phyloP scores from a whole-genome alignment of 1,139 yeast species.

The Zygoascus hellenicus region DNA sequence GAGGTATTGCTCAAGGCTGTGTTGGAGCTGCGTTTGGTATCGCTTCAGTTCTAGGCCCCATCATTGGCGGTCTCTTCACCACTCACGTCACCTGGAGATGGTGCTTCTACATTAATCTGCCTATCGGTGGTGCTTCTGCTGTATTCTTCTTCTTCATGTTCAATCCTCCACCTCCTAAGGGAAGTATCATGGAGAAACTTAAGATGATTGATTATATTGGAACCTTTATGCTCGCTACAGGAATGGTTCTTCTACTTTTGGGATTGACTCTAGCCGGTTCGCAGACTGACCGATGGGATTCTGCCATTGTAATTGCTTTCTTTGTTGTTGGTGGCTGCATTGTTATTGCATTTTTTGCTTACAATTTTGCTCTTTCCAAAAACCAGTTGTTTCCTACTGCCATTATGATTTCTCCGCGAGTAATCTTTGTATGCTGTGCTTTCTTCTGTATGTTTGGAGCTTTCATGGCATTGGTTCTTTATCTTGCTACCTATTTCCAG shows the following conservation, averaged over 20 bases:
- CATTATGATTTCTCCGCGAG: slow-evolving; percentile 37
- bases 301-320: slow-evolving; percentile 50
- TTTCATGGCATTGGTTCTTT: slow-evolving; percentile 43
- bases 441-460: slow-evolving; percentile 41
- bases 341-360: slow-evolving; percentile 39
- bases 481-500: slow-evolving; percentile 53
- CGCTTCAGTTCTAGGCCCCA: slow-evolving; percentile 58
- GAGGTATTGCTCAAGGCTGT: slow-evolving; percentile 45
- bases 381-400: slow-evolving; percentile 43
- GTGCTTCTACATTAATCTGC: slow-evolving; percentile 70
- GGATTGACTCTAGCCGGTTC: slow-evolving; percentile 50
- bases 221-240: slow-evolving; percentile 38
- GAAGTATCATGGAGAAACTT: slow-evolving; percentile 40
- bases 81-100: slow-evolving; percentile 65
- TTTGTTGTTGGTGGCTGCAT: slow-evolving; percentile 52
- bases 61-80: slow-evolving; percentile 64
- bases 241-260: slow-evolving; percentile 42
- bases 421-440: slow-evolving; percentile 38
- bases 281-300: slow-evolving; percentile 44
- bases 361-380: slow-evolving; percentile 44
- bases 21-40: slow-evolving; percentile 50
- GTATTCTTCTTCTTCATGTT: slow-evolving; percentile 44
- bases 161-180: slow-evolving; percentile 46
- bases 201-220: slow-evolving; percentile 46
- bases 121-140: slow-evolving; percentile 57